phyloP scores from a whole-genome alignment of 106 monocot species.

The Gastrodia elata region DNA sequence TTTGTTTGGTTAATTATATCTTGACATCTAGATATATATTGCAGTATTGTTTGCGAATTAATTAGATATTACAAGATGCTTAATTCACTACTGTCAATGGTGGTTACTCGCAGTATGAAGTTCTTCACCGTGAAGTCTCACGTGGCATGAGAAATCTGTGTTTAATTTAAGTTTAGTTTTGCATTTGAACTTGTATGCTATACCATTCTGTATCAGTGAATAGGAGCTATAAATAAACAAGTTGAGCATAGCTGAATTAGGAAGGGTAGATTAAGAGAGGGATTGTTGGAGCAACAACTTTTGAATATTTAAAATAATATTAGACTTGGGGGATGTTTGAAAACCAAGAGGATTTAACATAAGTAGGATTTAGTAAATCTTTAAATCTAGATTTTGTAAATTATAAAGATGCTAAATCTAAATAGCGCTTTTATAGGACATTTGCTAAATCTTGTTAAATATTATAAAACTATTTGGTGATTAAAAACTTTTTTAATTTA shows the following conservation, averaged over 20 bases:
- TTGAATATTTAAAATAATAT: no score
- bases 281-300: background rate
- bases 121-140: background rate
- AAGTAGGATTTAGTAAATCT: no score
- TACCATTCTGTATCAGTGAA: background rate
- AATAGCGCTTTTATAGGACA: no score
- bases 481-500: no score
- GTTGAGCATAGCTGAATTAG: background rate
- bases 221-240: background rate
- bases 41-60: background rate
- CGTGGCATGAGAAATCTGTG: background rate
- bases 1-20: background rate
- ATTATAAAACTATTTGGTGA: no score
- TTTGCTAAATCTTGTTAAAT: no score
- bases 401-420: no score
- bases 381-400: no score
- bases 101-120: background rate
- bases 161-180: background rate
- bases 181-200: background rate
- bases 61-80: background rate
- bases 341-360: no score
- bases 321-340: no score
- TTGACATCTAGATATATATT: background rate
- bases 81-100: background rate
- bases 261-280: background rate